These are phyloP conservation scores for Colletotrichum zoysiae DNA, from an alignment of 2,329 filamentous ascomycete genomes.

Conservation along the genomic window DNA sequence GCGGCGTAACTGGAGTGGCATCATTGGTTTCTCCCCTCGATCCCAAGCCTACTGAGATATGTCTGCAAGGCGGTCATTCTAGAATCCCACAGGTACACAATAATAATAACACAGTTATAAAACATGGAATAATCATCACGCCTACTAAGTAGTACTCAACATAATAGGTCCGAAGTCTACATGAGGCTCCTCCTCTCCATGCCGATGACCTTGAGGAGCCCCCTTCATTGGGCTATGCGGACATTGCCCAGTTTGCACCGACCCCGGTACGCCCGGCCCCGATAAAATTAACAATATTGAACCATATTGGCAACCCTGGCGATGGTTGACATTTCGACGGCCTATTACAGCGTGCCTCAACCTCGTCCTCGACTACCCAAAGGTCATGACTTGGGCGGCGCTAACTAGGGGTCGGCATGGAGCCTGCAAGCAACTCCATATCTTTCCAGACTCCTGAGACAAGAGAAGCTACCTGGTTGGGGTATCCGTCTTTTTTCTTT, in stretches of 20 bases:
- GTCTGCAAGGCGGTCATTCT: too few species aligned
- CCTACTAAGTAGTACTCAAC: too few species aligned
- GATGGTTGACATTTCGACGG: slow-evolving; percentile 13
- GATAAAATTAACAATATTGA: slow-evolving; percentile 25
- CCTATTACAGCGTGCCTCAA: background rate
- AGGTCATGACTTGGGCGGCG: background rate
- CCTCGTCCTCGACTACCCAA: background rate
- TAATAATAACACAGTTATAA: too few species aligned
- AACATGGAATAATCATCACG: too few species aligned
- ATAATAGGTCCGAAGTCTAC: background rate
- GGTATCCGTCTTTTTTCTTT: background rate
- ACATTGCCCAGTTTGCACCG: slow-evolving; percentile 9
- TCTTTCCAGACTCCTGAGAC: background rate
- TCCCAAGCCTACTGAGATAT: too few species aligned
- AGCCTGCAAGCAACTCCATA: background rate
- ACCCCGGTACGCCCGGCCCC: slow-evolving; percentile 9
- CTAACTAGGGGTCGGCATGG: background rate
- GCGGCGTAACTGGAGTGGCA: slow-evolving; percentile 5
- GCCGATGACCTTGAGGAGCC: slow-evolving; percentile 6
- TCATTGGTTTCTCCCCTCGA: background rate
- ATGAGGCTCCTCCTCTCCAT: background rate
- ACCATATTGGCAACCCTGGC: slow-evolving; percentile 18
- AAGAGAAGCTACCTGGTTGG: background rate
- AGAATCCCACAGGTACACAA: too few species aligned
- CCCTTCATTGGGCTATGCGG: slow-evolving; percentile 7